Conservation (phyloP, 495 filamentous ascomycete species). For the Extremus antarcticus region DNA sequence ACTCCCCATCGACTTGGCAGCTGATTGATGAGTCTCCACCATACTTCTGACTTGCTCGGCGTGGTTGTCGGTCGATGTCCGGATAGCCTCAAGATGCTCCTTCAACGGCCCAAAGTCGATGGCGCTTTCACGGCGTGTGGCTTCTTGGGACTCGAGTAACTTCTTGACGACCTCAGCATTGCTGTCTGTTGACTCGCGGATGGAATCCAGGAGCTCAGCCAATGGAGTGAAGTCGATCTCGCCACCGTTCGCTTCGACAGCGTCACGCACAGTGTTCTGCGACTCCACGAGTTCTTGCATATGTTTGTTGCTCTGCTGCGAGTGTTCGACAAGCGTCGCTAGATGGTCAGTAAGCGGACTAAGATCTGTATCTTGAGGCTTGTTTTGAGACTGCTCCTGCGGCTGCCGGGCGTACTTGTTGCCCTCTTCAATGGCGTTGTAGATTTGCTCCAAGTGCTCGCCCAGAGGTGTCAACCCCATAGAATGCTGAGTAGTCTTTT, state of each 20-base stretch:
- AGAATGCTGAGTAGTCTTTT: not conserved
- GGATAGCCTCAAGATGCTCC: constrained; percentile 10
- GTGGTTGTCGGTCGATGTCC: constrained; percentile 2
- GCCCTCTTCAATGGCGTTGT: constrained; percentile 19
- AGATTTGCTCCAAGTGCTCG: constrained; percentile 18
- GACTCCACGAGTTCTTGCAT: not conserved
- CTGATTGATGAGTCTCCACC: not conserved
- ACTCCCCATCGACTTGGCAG: not conserved
- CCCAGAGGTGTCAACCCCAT: constrained; percentile 6
- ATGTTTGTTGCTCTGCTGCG: not conserved
- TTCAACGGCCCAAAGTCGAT: not conserved
- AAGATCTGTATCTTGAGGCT: not conserved
- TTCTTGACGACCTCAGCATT: constrained; percentile 6
- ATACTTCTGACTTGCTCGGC: not conserved
- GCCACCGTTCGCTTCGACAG: constrained; percentile 6
- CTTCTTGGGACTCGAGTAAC: not conserved
- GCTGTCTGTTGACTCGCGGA: constrained; percentile 3
- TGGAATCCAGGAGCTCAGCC: not conserved
- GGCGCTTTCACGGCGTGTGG: not conserved
- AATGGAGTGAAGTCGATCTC: constrained; percentile 5
- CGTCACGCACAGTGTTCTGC: not conserved
- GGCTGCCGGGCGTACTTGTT: constrained; percentile 4
- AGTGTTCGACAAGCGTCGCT: not conserved
- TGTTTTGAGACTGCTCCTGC: not conserved
- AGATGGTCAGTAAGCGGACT: not conserved